These are phyloP conservation scores for Craterostigma plantagineum DNA, from an alignment of 257 asterid species.

Conservation along the genomic window DNA sequence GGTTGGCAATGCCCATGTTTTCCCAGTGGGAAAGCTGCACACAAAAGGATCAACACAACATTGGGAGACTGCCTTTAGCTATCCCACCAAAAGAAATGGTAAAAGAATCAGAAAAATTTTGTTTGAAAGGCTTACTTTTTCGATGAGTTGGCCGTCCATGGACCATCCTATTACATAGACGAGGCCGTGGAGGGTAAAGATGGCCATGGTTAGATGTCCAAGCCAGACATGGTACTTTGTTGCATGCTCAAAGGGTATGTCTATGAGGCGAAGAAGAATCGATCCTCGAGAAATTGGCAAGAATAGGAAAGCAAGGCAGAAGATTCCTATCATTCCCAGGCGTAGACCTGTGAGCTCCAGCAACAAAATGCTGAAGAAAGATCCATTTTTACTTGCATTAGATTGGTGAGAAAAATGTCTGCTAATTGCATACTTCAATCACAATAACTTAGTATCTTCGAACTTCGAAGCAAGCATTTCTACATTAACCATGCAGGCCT, in stretches of 20 bases:
- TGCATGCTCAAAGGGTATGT: conserved; percentile 83
- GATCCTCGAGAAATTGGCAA: conserved; percentile 70
- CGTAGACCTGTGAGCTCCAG: conserved; percentile 55
- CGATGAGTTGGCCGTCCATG: conserved; percentile 26
- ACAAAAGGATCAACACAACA: no score
- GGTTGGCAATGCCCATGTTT: conserved; percentile 29
- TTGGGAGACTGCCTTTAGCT: no score
- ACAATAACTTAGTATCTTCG: no score
- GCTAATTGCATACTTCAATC: no score
- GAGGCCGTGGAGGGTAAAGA: conserved; percentile 70
- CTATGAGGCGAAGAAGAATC: conserved; percentile 50
- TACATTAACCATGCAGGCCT: no score
- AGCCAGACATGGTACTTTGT: conserved; percentile 84
- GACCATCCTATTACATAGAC: conserved; percentile 41
- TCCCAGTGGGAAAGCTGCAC: conserved; percentile 43
- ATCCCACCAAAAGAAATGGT: no score
- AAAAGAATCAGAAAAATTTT: no score
- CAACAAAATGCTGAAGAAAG: conserved; percentile 32
- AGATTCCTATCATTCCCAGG: conserved; percentile 45
- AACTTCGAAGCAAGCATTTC: no score
- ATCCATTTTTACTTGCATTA: no score
- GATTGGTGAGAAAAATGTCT: no score
- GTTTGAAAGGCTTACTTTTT: conserved; percentile 22
- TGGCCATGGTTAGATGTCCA: conserved; percentile 74
- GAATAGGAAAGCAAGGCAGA: conserved; percentile 56